Percentiles rank a stretch among this genome's conserved stretches.
Conservation (phyloP, 768 basidiomycete species). For the Cubamyces sp. region DNA sequence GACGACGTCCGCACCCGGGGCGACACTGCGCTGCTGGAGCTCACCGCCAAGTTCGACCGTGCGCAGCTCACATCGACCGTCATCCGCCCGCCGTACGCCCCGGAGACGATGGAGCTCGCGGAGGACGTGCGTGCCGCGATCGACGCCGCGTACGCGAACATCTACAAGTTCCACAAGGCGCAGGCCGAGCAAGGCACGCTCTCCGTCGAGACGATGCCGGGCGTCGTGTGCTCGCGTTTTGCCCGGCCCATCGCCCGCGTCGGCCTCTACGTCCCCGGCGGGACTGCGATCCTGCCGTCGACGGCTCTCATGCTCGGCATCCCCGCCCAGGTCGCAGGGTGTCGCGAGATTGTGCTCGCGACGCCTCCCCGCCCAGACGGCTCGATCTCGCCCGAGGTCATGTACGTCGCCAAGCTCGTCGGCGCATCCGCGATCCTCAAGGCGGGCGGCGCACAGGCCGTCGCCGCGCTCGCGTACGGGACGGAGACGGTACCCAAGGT, state of each 20-base stretch:
- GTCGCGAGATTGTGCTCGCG: conserved; percentile 88
- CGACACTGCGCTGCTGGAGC: conserved; percentile 82
- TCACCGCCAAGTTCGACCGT: conserved; percentile 94
- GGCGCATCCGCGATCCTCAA: conserved; percentile 91
- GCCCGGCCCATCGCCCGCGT: conserved; percentile 94
- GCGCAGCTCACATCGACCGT: conserved; percentile 70
- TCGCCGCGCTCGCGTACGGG: conserved; percentile 96
- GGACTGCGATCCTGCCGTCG: conserved; percentile 93
- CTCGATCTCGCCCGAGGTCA: conserved; percentile 92
- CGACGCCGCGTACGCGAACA: conserved; percentile 88
- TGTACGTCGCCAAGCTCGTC: conserved; percentile 92
- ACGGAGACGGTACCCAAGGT: conserved; percentile 96
- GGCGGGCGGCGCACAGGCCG: conserved; percentile 95
- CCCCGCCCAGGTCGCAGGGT: conserved; percentile 96
- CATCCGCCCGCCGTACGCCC: conserved; percentile 77
- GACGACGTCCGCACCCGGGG: conserved; percentile 82
- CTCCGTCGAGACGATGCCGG: conserved; percentile 95
- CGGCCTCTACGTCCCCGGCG: conserved; percentile 96
- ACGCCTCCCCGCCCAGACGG: conserved; percentile 96
- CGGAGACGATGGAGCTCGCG: conserved; percentile 63
- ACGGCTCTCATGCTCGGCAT: conserved; percentile 98
- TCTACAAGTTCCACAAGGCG: conserved; percentile 88
- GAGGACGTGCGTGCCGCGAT: conserved; percentile 77
- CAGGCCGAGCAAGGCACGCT: conserved; percentile 75
- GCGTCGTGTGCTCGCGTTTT: conserved; percentile 94